Evolutionary conservation across 139 green algal genomes (phyloP).

Genomic region (Picochlorum sp.): DNA sequence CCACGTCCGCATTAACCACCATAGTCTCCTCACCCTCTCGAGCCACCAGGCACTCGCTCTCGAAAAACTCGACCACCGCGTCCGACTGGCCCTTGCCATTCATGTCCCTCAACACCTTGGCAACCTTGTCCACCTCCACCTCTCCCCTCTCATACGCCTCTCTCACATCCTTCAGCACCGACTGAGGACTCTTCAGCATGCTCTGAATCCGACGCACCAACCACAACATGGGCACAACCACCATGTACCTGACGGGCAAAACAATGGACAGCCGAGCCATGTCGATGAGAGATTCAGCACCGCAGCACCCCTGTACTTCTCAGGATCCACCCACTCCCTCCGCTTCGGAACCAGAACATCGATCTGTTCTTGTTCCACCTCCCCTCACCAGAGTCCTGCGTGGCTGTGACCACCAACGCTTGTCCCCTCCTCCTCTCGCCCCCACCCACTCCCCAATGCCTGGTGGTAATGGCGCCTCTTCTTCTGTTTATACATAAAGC

Average conservation of each 20-base stretch:
- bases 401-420: background rate
- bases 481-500: no score
- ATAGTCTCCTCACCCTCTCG: background rate
- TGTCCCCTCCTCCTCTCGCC: slow-evolving; percentile 13
- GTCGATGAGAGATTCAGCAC: background rate
- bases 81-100: background rate
- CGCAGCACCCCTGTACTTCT: background rate
- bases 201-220: slow-evolving; percentile 9
- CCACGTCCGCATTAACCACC: slow-evolving; percentile 47
- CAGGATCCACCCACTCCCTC: background rate
- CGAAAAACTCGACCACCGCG: slow-evolving; percentile 19
- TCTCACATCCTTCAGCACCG: background rate
- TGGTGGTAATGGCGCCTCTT: no score
- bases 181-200: background rate
- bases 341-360: background rate
- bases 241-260: slow-evolving; percentile 21
- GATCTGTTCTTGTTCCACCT: background rate
- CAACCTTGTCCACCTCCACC: slow-evolving; percentile 2
- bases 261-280: slow-evolving; percentile 1
- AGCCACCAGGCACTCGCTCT: slow-evolving; percentile 9
- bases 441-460: no score
- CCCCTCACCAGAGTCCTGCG: background rate
- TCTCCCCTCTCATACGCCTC: background rate
- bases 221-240: slow-evolving; percentile 17
- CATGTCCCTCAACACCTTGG: slow-evolving; percentile 1